A percentile compares a stretch with the other conserved stretches of the same genome.
Conservation (phyloP, 1,284 basidiomycete genomes). For the Cystobasidium slooffiae region DNA sequence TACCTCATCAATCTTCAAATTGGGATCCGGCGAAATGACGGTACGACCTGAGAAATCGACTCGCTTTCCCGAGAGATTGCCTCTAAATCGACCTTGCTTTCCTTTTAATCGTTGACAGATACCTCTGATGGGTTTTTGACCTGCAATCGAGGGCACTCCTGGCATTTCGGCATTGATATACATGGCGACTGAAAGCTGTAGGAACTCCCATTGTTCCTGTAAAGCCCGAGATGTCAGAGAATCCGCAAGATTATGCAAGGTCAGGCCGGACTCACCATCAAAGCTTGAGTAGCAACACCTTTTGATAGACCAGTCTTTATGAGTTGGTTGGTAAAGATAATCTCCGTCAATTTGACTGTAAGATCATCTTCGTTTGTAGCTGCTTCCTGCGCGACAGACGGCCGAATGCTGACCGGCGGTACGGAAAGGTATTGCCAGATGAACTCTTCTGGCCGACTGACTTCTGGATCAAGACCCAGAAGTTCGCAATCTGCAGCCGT, state of each 20-base stretch:
- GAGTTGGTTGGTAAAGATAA: slow-evolving; percentile 91
- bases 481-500: slow-evolving; percentile 97
- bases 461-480: slow-evolving; percentile 83
- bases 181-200: slow-evolving; percentile 92
- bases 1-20: slow-evolving; percentile 95
- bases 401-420: slow-evolving; percentile 95
- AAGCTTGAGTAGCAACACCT: slow-evolving; percentile 82
- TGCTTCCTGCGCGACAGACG: slow-evolving; percentile 94
- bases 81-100: slow-evolving; percentile 98
- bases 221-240: neutral
- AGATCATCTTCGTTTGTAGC: slow-evolving; percentile 96
- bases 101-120: slow-evolving; percentile 98
- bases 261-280: slow-evolving; percentile 69
- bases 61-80: slow-evolving; percentile 97
- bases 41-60: slow-evolving; percentile 99
- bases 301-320: slow-evolving; percentile 88
- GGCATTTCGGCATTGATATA: slow-evolving; percentile 99
- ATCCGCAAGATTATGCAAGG: slow-evolving; percentile 17
- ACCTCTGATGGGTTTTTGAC: slow-evolving; percentile 89
- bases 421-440: slow-evolving; percentile 99
- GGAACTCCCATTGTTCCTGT: slow-evolving; percentile 97
- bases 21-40: slow-evolving; percentile 98
- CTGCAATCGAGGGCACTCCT: slow-evolving; percentile 62
- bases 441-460: slow-evolving; percentile 94
- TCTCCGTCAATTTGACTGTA: slow-evolving; percentile 96